Evolutionary conservation across 129 eudicot genomes (phyloP), one percentile per base, ranked within the genome.

Genomic region (Sambucus nigra): DNA sequence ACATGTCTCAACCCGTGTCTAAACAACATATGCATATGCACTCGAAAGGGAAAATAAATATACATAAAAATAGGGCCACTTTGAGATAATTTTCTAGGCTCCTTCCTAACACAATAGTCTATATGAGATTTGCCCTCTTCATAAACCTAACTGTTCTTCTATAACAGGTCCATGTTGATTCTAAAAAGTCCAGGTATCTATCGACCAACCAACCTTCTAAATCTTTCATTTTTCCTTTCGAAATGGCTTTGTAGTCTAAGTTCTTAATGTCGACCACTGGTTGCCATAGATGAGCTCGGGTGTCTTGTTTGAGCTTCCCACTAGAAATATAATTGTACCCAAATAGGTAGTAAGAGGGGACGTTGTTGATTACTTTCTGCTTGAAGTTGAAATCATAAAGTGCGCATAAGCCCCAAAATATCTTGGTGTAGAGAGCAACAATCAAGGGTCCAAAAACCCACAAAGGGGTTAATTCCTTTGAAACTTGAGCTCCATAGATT

Each of bases 141-240:
- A 84, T 55, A 68, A 76, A 70, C 85, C 87, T 78, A 71, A 88
- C 63, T 47, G 80, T 44, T 70, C 82, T 73, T 78, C 92, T 77
- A 62, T 84, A 88, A 47, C 25, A 68, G 5, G 97, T 94, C 97
- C 97, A 88, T 54, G 84, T 78, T 0, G 78, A 75, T 65, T 88
- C 97, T 24, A 77, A 50, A 29, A 75, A 73, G 61, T 88, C 97
- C 77, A 80, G 66, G 68, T 73, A 81, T 57, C 51, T 78, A 49
- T 77, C 94, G 14, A 25, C 25, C 65, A 65, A 48, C 86, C 78
- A 24, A 0, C 32, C 61, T 63, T 51, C 60, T 41, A 69, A 25
- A 21, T 40, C 68, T 55, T 62, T 75, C 69, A 65, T 11, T 35
- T 32, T 54, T 29, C 50, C 40, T 40, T 45, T n/a, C 4, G 69